phyloP scores from a whole-genome alignment of 2,329 filamentous ascomycete species.

The Talaromyces sp. region DNA sequence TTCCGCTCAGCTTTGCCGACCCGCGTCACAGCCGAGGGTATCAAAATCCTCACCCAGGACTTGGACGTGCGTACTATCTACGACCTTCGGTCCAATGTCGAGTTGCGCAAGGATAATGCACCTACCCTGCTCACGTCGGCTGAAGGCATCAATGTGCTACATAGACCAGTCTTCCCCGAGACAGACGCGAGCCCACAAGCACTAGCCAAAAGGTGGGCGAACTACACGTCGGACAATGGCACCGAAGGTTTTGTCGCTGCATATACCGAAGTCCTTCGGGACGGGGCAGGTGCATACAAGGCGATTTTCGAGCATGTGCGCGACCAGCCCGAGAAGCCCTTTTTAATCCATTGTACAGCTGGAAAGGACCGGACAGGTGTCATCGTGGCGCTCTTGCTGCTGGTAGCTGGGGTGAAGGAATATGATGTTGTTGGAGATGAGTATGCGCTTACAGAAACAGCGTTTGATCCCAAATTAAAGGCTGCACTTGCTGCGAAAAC shows the following conservation, averaged over 20 bases:
- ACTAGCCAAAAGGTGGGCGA: conserved; percentile 54
- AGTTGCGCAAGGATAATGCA: conserved; percentile 32
- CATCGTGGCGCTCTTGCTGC: conserved; percentile 60
- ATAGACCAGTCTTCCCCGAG: conserved; percentile 61
- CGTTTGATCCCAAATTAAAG: conserved; percentile 42
- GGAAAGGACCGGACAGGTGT: conserved; percentile 75
- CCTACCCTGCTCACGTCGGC: neutral
- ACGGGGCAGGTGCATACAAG: conserved; percentile 53
- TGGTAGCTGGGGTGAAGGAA: conserved; percentile 57
- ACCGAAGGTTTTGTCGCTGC: conserved; percentile 61
- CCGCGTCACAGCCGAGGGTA: conserved; percentile 50
- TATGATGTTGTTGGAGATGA: conserved; percentile 55
- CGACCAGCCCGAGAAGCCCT: conserved; percentile 38
- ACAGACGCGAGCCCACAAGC: conserved; percentile 61
- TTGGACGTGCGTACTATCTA: conserved; percentile 62
- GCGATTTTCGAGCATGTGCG: conserved; percentile 58
- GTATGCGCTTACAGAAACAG: conserved; percentile 43
- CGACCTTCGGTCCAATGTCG: conserved; percentile 58
- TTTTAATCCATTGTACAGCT: conserved; percentile 68
- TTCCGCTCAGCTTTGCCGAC: conserved; percentile 68
- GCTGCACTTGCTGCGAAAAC: conserved; percentile 42
- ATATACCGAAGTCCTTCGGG: conserved; percentile 64
- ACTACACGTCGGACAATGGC: conserved; percentile 54
- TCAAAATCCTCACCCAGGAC: conserved; percentile 42
- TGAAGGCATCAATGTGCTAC: conserved; percentile 39